Evolutionary conservation across 345 rosid species (phyloP).

Genomic region (Rhizophora mangle): DNA sequence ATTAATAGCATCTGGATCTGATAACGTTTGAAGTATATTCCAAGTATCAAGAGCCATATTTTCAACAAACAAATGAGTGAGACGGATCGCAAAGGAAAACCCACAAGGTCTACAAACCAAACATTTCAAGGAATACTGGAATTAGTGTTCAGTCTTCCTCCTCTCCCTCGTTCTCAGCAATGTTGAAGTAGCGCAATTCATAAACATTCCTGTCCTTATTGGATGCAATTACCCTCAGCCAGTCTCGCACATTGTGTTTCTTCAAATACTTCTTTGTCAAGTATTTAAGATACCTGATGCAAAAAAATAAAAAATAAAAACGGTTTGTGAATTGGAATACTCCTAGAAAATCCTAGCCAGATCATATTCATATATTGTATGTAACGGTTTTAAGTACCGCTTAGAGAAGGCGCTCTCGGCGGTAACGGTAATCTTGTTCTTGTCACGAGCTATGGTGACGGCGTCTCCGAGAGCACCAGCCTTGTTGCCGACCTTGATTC

Average conservation of each 20-base stretch:
- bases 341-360: too few relatives aligned
- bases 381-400: not conserved
- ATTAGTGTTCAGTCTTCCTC: conserved; percentile 21
- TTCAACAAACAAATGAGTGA: not conserved
- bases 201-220: conserved; percentile 31
- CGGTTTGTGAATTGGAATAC: too few relatives aligned
- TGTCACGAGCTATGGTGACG: conserved; percentile 23
- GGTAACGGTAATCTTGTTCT: conserved; percentile 27
- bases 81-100: not conserved
- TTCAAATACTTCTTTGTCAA: conserved; percentile 33
- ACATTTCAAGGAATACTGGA: conserved; percentile 1
- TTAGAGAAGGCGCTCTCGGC: conserved; percentile 23
- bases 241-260: conserved; percentile 34
- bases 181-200: conserved; percentile 31
- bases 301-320: too few relatives aligned
- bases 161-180: conserved; percentile 30
- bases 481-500: conserved; percentile 29
- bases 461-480: conserved; percentile 31
- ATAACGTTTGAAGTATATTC: not conserved
- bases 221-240: conserved; percentile 33
- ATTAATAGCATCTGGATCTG: conserved; percentile 4
- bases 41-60: conserved; percentile 14
- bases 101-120: not conserved
- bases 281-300: conserved; percentile 26
- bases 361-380: not conserved